Evolutionary conservation across 1,139 yeast species (phyloP).

Genomic region (Suhomyces chickasaworum): DNA sequence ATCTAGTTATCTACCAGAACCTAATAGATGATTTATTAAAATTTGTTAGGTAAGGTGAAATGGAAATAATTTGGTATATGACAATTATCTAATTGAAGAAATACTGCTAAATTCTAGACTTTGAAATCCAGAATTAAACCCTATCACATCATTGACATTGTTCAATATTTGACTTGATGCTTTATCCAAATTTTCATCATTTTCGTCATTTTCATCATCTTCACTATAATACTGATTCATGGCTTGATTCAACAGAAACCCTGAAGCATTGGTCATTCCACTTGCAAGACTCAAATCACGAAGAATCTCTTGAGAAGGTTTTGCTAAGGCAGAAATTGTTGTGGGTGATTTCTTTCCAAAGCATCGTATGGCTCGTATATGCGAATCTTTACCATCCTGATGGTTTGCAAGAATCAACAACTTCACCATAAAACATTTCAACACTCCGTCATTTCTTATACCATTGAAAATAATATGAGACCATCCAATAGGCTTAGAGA

Average conservation of each 20-base stretch:
- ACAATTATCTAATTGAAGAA: constrained; percentile 43
- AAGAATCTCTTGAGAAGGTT: constrained; percentile 23
- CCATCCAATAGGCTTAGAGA: constrained; percentile 87
- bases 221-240: constrained; percentile 14
- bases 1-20: too few relatives aligned
- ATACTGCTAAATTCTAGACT: constrained; percentile 41
- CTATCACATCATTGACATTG: constrained; percentile 44
- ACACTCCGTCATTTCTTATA: constrained; percentile 55
- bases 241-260: constrained; percentile 32
- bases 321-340: constrained; percentile 3
- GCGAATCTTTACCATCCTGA: constrained; percentile 96
- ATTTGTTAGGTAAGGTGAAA: too few relatives aligned
- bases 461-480: constrained; percentile 68
- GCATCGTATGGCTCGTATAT: constrained; percentile 72
- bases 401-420: constrained; percentile 77
- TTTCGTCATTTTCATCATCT: constrained; percentile 12
- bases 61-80: too few relatives aligned
- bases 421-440: constrained; percentile 75
- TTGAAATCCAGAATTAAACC: constrained; percentile 48
- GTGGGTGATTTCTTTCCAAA: constrained; percentile 37
- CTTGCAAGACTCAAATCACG: constrained; percentile 33
- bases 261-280: constrained; percentile 24
- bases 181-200: constrained; percentile 20
- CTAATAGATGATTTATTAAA: too few relatives aligned
- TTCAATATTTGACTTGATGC: constrained; percentile 32